Base-by-base conservation (phyloP, 2,329 filamentous ascomycete genomes). In the Parasarocladium wereldwijsianum region DNA sequence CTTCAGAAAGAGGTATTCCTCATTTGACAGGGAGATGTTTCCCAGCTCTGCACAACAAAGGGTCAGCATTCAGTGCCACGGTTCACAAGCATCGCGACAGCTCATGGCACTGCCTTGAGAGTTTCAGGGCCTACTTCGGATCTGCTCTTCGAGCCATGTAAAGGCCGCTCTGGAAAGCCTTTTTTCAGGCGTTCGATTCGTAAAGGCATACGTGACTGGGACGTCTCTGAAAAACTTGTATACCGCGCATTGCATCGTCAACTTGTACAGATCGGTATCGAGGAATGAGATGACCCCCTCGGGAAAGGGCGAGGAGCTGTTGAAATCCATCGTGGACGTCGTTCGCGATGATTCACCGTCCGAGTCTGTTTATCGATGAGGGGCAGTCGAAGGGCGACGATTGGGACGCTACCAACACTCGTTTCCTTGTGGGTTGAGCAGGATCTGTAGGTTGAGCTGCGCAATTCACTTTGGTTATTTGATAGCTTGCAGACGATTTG, bases 171-270 rank as follows among this genome's bases (percentile, higher is more conserved):
- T 71, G 16, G 74, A 93, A 35, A 98, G 64, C 51, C 86, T 85
- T 73, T 94, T 93, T 37, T 93, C 75, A 6, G 84, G 83, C 2
- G 90, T 98, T 29, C 90, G 79, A 51, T 98, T 98, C 30, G 85
- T 96, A 58, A 92, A 94, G 35, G 80, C 74, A 49, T 96, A 98
- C 3, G 82, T 85, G 34, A 96, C 90, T 25, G 76, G 70, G 43
- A 74, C 60, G 34, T 86, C 66, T 19, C 78, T 78, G 54, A 93
- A 96, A 60, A 86, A 92, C 55, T 92, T 92, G 42, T 92, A 69
- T 40, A 96, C 78, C 37, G 85, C 85, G 50, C 82, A 93, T 76
- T 98, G 90, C 90, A 98, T 98, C 13, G 90, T 98, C 55, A 98
- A 58, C 57, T 98, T 98, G 70, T 94, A 98, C 36, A 98, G 49